These are phyloP conservation scores for Candida saitoana DNA, from an alignment of 805 yeast genomes.

Conservation along the genomic window DNA sequence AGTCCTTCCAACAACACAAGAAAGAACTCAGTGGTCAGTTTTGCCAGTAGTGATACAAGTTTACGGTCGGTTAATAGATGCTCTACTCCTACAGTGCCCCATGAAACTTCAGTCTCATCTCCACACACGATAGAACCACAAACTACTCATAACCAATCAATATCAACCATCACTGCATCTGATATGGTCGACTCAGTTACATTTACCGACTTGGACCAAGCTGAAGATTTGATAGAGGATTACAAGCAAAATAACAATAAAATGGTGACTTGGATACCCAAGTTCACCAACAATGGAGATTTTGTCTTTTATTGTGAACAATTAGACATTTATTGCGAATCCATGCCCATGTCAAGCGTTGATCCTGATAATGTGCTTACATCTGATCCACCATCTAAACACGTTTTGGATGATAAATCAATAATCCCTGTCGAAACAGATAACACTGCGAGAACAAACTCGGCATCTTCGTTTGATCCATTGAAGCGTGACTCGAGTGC, in stretches of 20 bases:
- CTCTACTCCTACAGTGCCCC: conserved; percentile 4
- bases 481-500: conserved; percentile 37
- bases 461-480: conserved; percentile 22
- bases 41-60: conserved; percentile 43
- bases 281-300: conserved; percentile 51
- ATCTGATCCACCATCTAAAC: conserved; percentile 24
- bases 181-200: conserved; percentile 6
- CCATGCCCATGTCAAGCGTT: conserved; percentile 48
- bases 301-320: conserved; percentile 58
- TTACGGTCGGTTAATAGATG: conserved; percentile 19
- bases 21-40: conserved; percentile 47
- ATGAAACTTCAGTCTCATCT: background rate
- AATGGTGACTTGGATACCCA: conserved; percentile 55
- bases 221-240: conserved; percentile 24
- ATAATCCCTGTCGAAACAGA: conserved; percentile 10
- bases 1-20: conserved; percentile 34
- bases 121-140: conserved; percentile 5
- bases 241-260: conserved; percentile 16
- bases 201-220: conserved; percentile 20
- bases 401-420: conserved; percentile 18
- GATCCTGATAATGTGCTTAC: conserved; percentile 17
- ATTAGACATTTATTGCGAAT: conserved; percentile 54
- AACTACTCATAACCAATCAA: conserved; percentile 8
- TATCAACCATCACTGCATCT: conserved; percentile 12
- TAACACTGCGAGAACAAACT: conserved; percentile 7